Evolutionary conservation across 2,329 filamentous ascomycete genomes (phyloP), one percentile per base, ranked within the genome.

Genomic region (Septoria petroselini): DNA sequence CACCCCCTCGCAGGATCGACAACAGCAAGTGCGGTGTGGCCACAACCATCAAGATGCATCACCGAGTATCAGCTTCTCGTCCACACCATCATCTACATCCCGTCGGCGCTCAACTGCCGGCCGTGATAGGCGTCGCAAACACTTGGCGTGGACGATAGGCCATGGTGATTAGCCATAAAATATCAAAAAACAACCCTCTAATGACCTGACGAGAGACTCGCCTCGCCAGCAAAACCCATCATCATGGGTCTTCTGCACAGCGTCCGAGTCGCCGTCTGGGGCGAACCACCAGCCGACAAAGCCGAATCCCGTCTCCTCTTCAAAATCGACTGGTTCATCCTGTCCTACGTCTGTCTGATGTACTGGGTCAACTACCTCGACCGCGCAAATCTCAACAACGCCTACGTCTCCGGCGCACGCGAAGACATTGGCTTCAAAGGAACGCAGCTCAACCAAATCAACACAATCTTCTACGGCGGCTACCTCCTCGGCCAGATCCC

Each of bases 401-500:
- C 77, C 43, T 79, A 79, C 60, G 76, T 79, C 7, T 76, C 73
- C 8, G 76, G 76, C 17, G 76, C 77, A 71, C 73, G 74, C 50
- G 75, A 79, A 56, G 76, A 79, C 41, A 66, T 79, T 3, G 55
- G 61, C 37, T 77, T 79, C 57, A 60, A 65, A 6, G 76, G 75
- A 21, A 68, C 76, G 58, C 71, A 79, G 59, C 68, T 76, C 30
- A 80, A 78, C 55, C 61, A 64, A 23, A 65, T 65, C 55, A 65
- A 65, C 43, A 65, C 63, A 3, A 61, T 63, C 7, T 64, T 64
- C 37, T 62, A 61, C 23, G 60, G 59, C 9, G 60, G 73, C 46
- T 73, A 75, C 51, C 68, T 73, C 0, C 64, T 84, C 3, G 81
- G 82, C 1, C 81, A 85, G 62, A 70, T 84, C 12, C 81, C 81